Evolutionary conservation across 2,329 filamentous ascomycete species (phyloP), one percentile per base, ranked within the genome.

Genomic region (Botrytis tulipae): DNA sequence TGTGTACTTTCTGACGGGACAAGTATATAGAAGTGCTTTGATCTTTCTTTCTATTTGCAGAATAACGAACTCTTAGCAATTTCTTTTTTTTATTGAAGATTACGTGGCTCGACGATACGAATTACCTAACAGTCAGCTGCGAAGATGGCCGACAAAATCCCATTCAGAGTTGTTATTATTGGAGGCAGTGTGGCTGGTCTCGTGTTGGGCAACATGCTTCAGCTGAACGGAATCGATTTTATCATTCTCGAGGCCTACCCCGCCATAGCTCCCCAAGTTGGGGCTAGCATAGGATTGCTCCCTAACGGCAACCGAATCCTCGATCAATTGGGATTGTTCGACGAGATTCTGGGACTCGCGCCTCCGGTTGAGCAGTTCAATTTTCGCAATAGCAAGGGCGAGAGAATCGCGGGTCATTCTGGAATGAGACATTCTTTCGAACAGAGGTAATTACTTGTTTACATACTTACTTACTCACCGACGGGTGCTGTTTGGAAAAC

Each of bases 171-270:
- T 37, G 78, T 87, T 70, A 87, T 88, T 57, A 84, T 81, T 1
- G 86, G 86, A 29, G 86, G 85, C 10, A 82, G 84, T 63, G 79
- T 88, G n/a, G 81, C 83, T 3, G 87, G 87, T 10, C 78, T 87
- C 1, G 81, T 83, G 0, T 78, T 87, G 12, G 85, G 86, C 6
- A 82, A 83, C 60, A 82, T 83, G 75, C 82, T 89, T 4, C 82
- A 87, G 71, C 78, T 79, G 61, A 79, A 83, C 48, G 79, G 78
- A 42, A 84, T 89, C 72, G 83, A 87, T 74, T 88, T 84, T 76
- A 73, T 86, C 3, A 73, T 89, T 0, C 81, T 89, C 0, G 87
- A 89, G 74, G 79, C 80, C 0, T 79, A 84, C 63, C 40, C 74
- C 0, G 77, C 82, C 0, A 83, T 88, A 35, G 83, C 83, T 0